Base-by-base conservation (phyloP, 2,329 filamentous ascomycete genomes). In the Helminthosporium solani region DNA sequence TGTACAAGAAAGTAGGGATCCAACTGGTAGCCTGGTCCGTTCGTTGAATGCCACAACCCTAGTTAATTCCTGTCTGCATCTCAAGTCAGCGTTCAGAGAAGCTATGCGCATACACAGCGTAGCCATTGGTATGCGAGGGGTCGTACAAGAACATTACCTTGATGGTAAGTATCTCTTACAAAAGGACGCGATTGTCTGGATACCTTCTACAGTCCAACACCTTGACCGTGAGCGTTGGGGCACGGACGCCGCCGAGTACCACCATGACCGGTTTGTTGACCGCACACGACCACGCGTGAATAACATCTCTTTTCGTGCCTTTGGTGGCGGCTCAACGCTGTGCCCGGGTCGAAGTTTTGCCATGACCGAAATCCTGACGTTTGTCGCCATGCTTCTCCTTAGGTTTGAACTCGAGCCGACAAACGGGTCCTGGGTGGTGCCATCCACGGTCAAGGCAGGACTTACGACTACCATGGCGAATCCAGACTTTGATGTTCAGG, bases 51-150 rank as follows among this genome's bases (percentile, higher is more conserved):
- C 44, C 3, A 44, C 42, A 12, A 54, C 46, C 7, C 46, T 72
- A 3, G 65, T 68, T 28, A 47, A 58, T 7, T 50, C 43, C 3
- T 73, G 68, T 44, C 66, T 70, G 2, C 46, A 73, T 2, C 47
- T 76, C 3, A 46, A 66, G 2, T 73, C 71, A 7, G 58, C 62
- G 0, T 70, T 69, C 42, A 66, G 73, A 42, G 73, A 75, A 53
- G 58, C 62, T 2, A 63, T 75, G 6, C 67, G 73, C 2, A 45
- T 60, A 19, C 53, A 58, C 27, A 60, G 60, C 3, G 64, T 64
- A 36, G 70, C 64, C 1, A 57, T 60, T n/a, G 70, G 66, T 7
- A 27, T 53, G 15, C 53, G 69, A 1, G 41, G 56, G n/a, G 65
- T 69, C 2, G 53, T 57, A 36, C 38, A 66, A 28, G 68, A 71